Conservation (phyloP, 2,329 filamentous ascomycete species). For the Thielaviopsis cerberus region DNA sequence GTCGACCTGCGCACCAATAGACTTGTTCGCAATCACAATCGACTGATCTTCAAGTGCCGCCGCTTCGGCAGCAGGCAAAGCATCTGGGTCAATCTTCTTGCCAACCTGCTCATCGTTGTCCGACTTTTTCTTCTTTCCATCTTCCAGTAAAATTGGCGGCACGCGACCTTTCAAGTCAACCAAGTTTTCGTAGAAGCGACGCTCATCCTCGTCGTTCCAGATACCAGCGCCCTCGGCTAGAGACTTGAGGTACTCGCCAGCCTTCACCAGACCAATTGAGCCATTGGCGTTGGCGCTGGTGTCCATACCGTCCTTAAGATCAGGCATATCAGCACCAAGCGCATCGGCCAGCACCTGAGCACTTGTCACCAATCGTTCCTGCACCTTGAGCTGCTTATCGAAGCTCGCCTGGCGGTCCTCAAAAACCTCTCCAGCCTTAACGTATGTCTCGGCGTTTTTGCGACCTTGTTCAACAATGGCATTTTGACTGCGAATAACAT, state of each 20-base stretch:
- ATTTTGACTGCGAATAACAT: constrained; percentile 82
- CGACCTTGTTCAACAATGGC: constrained; percentile 70
- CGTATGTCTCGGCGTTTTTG: constrained; percentile 92
- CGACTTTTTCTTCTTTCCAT: constrained; percentile 79
- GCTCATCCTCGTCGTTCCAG: constrained; percentile 96
- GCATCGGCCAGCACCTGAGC: constrained; percentile 81
- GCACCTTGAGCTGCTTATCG: constrained; percentile 78
- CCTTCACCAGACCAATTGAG: constrained; percentile 82
- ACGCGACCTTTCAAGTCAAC: constrained; percentile 92
- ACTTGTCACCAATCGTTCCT: constrained; percentile 78
- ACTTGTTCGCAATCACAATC: constrained; percentile 91
- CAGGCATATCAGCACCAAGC: constrained; percentile 80
- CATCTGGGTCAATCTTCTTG: constrained; percentile 47
- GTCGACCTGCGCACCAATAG: constrained; percentile 90
- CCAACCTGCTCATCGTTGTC: constrained; percentile 68
- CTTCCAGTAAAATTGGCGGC: constrained; percentile 79
- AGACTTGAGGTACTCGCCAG: constrained; percentile 77
- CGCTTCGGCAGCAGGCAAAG: constrained; percentile 24
- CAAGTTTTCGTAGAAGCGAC: constrained; percentile 93
- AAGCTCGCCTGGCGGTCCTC: constrained; percentile 93
- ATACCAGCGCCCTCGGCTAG: constrained; percentile 84
- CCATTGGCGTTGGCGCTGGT: constrained; percentile 46
- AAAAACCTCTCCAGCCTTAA: constrained; percentile 95
- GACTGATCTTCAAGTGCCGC: constrained; percentile 58
- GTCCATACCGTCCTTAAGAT: constrained; percentile 68